Base-by-base conservation (phyloP, 2,329 filamentous ascomycete genomes). In the Penicillium sp. region DNA sequence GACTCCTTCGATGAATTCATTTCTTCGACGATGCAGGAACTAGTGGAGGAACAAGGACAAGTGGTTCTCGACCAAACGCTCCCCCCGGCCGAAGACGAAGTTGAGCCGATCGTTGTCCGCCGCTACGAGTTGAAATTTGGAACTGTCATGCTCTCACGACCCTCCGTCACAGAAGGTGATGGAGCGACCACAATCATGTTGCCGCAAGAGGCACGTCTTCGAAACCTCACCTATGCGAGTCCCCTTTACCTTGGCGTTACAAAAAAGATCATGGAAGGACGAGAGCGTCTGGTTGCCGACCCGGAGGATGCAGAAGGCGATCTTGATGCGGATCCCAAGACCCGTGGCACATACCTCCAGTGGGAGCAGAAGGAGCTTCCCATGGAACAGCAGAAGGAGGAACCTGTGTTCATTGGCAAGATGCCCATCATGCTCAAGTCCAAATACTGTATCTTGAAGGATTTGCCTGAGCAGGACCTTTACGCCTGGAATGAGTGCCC, bases 1-100 rank as follows among this genome's bases (percentile, higher is more conserved):
- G 93, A 97, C 72, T 99, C 95, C 0, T 99, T 96, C 76, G 91
- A 99, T 75, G 92, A 97, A 70, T 99, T 99, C 68, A 92, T 94
- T 52, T 86, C 88, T 54, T 91, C 89, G 21, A 96, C 92, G 0
- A 93, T 99, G 75, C 92, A 97, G 69, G 90, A 96, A 65, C 85
- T 99, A 54, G 88, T 99, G 54, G 87, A 91, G 66, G 94, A 97
- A 73, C 93, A 96, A 70, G 90, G 89, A 38, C 85, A 87, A 61
- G 87, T 97, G 56, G 91, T 89, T n/a, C 84, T 99, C 60, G 94
- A 99, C 69, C 90, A 96, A 72, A 93, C 91, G 56, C 87, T 92
- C 58, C 88, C 91, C 86, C 87, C 29, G 82, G 82, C 84, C 53
- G 81, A 85, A 51, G 85, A 90, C 54, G 89, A 90, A 65, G 71